Conservation (phyloP, 2,329 filamentous ascomycete species). For the Ophiosphaerella herpotricha region DNA sequence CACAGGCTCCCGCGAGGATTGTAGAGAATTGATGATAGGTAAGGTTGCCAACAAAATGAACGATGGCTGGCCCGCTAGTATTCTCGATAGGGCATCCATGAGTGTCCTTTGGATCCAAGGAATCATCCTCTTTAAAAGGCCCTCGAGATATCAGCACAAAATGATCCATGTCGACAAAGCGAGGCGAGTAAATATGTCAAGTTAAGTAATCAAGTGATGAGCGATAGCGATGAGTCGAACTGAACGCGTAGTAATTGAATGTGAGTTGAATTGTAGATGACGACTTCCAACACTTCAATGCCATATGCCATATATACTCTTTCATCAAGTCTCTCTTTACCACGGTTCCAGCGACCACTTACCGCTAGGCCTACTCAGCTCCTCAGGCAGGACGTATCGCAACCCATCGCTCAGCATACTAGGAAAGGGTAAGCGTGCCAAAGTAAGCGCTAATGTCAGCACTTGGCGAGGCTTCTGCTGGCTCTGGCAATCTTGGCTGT, state of each 20-base stretch:
- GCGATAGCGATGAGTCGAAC: too few species aligned
- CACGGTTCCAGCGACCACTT: neutral
- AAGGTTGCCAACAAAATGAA: constrained; percentile 25
- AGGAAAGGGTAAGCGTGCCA: neutral
- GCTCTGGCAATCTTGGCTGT: neutral
- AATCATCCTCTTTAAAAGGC: neutral
- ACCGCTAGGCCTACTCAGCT: neutral
- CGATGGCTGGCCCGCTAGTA: constrained; percentile 17
- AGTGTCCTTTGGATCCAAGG: neutral
- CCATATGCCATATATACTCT: neutral
- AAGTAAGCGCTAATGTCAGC: neutral
- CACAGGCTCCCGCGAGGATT: constrained; percentile 26
- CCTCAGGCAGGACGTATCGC: neutral
- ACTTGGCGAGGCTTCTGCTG: neutral
- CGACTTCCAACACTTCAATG: neutral
- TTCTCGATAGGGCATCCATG: constrained; percentile 21
- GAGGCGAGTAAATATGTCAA: neutral
- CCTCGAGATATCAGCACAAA: neutral
- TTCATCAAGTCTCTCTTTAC: neutral
- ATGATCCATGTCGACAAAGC: neutral
- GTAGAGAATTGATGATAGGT: constrained; percentile 33
- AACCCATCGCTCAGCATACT: neutral
- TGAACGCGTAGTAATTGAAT: neutral
- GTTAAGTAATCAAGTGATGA: too few species aligned
- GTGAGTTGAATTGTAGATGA: neutral